A percentile compares a stretch with the other conserved stretches of the same genome.
Conservation (phyloP, 176 grass and related monocot species). For the Echinochloa phyllopogon region DNA sequence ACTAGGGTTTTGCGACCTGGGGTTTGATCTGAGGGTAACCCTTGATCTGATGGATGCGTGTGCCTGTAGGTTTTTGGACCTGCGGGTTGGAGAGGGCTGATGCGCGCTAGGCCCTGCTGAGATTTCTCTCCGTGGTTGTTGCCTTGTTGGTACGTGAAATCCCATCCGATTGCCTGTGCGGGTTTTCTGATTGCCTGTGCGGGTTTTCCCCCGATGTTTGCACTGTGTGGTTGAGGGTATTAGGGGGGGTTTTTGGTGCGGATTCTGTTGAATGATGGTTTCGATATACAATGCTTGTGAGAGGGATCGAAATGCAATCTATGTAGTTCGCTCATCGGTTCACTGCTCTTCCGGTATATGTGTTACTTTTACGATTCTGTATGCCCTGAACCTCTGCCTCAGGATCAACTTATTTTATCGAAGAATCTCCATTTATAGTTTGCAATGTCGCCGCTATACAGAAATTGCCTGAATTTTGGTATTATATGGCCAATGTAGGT, state of each 20-base stretch:
- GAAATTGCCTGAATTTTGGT: neutral
- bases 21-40: slow-evolving; percentile 46
- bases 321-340: neutral
- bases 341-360: neutral
- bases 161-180: neutral
- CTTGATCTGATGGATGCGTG: slow-evolving; percentile 38
- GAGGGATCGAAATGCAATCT: neutral
- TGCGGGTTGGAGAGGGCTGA: neutral
- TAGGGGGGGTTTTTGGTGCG: slow-evolving; percentile 25
- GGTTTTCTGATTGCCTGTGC: neutral
- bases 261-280: neutral
- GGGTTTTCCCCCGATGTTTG: neutral
- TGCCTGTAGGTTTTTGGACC: slow-evolving; percentile 41
- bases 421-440: neutral
- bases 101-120: neutral
- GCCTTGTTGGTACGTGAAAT: slow-evolving; percentile 35
- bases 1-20: neutral
- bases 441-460: neutral
- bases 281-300: neutral
- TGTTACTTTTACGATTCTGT: neutral
- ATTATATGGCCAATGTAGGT: neutral
- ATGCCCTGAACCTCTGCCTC: neutral
- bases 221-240: slow-evolving; percentile 2
- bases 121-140: neutral
- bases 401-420: neutral